Evolutionary conservation across 352 stramenopile genomes (phyloP), one percentile per base, ranked within the genome.

Genomic region (Pythium graminicola): DNA sequence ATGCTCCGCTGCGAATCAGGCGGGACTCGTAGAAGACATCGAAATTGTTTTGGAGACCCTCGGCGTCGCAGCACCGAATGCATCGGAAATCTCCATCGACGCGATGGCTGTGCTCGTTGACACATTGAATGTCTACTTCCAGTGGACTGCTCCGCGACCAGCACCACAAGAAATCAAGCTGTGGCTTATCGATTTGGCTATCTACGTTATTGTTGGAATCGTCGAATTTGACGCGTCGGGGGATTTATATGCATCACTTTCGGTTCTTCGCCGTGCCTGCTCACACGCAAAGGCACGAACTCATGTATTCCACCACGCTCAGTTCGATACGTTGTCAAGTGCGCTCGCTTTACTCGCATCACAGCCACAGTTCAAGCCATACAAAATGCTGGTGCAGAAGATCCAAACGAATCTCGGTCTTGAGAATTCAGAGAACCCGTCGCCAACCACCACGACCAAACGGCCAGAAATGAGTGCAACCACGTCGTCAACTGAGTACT

Each of bases 31-130:
- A 0, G 57, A 62, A 11, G 55, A 70, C 6, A 44, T 83, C 4
- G 52, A 67, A 16, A 41, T 16, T 11, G 13, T 73, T 22, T 48
- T 79, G 13, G 61, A 67, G 33, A 40, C 51, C 1, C 63, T 84
- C 6, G 57, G 68, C 28, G 55, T 72, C 16, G 53, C 53, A 13
- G 65, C 73, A 20, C 62, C 81, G 13, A 70, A 79, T 40, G 53
- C 53, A 13, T 69, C 50, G 2, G 41, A 67, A 14, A 78, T 78
- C 50, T 81, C 76, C 16, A 66, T 85, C 23, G 76, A 87, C 2
- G 83, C 71, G 32, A 67, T 83, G 28, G 57, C 75, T n/a, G 62
- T 59, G 14, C 26, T 87, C 11, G 54, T 87, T 26, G 74, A 89
- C 33, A 50, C 35, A 11, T 49, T 78, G 10, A 60, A 48, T 22